Percentiles rank a stretch among this genome's conserved stretches.
Conservation (phyloP, 441 rosid genomes). For the Mallotus japonicus region DNA sequence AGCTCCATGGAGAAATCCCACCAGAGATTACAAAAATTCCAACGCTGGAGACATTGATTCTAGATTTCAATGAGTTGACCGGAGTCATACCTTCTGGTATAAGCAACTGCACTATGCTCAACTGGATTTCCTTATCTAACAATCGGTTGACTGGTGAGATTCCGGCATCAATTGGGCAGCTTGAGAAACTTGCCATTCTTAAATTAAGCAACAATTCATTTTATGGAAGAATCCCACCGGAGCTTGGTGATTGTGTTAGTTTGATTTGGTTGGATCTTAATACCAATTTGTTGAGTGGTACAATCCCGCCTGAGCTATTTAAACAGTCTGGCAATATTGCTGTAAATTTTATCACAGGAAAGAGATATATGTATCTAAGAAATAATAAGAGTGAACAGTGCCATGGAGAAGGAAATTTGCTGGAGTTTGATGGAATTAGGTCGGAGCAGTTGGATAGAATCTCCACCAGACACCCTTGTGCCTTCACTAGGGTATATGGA, state of each 20-base stretch:
- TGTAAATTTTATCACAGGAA: slow-evolving; percentile 68
- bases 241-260: slow-evolving; percentile 84
- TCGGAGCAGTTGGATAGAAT: slow-evolving; percentile 49
- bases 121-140: slow-evolving; percentile 90
- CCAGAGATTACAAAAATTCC: slow-evolving; percentile 51
- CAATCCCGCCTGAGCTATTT: slow-evolving; percentile 75
- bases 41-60: slow-evolving; percentile 65
- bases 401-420: slow-evolving; percentile 87
- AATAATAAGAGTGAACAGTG: slow-evolving; percentile 75
- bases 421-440: slow-evolving; percentile 88
- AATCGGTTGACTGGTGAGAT: slow-evolving; percentile 72
- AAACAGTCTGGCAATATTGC: slow-evolving; percentile 86
- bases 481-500: slow-evolving; percentile 70
- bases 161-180: slow-evolving; percentile 66
- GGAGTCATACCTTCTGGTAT: slow-evolving; percentile 68
- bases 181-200: slow-evolving; percentile 74
- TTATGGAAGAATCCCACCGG: slow-evolving; percentile 70
- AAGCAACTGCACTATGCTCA: slow-evolving; percentile 67
- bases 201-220: slow-evolving; percentile 86
- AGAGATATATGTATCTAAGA: slow-evolving; percentile 67
- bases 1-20: slow-evolving; percentile 79
- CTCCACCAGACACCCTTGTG: slow-evolving; percentile 68
- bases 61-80: slow-evolving; percentile 77
- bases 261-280: slow-evolving; percentile 95
- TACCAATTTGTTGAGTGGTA: slow-evolving; percentile 64